Evolutionary conservation across 2,329 filamentous ascomycete genomes (phyloP).

Genomic region (Cryoendolithus antarcticus): DNA sequence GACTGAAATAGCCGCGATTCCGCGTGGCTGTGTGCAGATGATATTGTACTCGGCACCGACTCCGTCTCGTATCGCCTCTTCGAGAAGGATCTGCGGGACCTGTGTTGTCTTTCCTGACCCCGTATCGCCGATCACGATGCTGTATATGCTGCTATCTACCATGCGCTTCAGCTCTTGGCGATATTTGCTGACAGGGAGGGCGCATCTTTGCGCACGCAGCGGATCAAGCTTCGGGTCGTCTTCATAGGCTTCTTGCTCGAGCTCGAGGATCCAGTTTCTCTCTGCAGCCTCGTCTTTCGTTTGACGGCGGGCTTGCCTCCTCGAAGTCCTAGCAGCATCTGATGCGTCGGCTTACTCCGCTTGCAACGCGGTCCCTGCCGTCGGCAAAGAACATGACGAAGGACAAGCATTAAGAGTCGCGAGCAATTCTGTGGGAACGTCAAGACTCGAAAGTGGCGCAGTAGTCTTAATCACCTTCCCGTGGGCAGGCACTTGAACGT

Average conservation of each 20-base stretch:
- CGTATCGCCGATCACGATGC: slow-evolving; percentile 35
- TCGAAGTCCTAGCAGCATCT: too few relatives aligned
- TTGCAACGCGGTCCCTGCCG: too few relatives aligned
- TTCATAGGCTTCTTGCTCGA: slow-evolving; percentile 1
- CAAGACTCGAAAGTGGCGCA: too few relatives aligned
- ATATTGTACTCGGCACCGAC: slow-evolving; percentile 34
- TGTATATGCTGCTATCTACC: slow-evolving; percentile 29
- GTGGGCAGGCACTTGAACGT: too few relatives aligned
- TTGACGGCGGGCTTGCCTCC: too few relatives aligned
- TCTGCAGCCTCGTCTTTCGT: too few relatives aligned
- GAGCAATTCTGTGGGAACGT: too few relatives aligned
- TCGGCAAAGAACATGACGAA: too few relatives aligned
- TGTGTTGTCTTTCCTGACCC: slow-evolving; percentile 39
- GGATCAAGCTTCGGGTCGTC: slow-evolving; percentile 8
- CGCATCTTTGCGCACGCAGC: slow-evolving; percentile 21
- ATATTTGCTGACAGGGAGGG: slow-evolving; percentile 31
- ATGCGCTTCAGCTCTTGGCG: slow-evolving; percentile 11
- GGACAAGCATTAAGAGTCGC: too few relatives aligned
- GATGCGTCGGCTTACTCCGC: too few relatives aligned
- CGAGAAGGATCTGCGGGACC: slow-evolving; percentile 42
- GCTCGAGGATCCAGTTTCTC: too few relatives aligned
- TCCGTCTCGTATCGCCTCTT: slow-evolving; percentile 28
- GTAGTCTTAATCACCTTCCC: too few relatives aligned
- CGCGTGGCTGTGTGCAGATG: slow-evolving; percentile 38
- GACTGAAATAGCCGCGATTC: slow-evolving; percentile 36